Base-by-base conservation (phyloP, 2,329 filamentous ascomycete genomes). In the Paracamarosporium sp. region DNA sequence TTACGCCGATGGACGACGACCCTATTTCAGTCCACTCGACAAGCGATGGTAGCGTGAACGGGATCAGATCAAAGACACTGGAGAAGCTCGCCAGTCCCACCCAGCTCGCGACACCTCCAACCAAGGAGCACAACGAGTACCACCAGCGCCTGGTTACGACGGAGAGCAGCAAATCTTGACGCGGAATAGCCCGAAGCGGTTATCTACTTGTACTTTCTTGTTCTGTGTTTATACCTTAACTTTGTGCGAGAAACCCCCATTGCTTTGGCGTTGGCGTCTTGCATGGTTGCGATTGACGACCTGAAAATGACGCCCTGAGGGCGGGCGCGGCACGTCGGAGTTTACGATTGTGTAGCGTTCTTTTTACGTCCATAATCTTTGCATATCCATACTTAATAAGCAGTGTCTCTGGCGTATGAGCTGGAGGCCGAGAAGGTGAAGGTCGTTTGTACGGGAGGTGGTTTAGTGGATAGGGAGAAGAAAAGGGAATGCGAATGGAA, bases 61-160 rank as follows among this genome's bases (percentile, higher is more conserved):
- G 47, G 15, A n/a, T 47, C 31, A 64, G 55, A 50, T 55, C 35
- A 59, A 74, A 57, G 68, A 64, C 41, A 17, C n/a, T 55, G 35
- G 62, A 61, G 33, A 40, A 55, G 57, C 22, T 61, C 56, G 62
- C 20, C 20, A 78, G 76, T 52, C 76, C 78, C 9, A 73, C 73
- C 63, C 80, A 82, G 60, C 76, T 80, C 22, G 80, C 80, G 4
- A 83, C 80, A 9, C 81, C 75, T 13, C 72, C 73, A 4, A 76
- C 72, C 11, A 76, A 75, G 41, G 69, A 69, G 41, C 61, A 71
- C 36, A 57, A 57, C 22, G 36, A 47, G 12, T 57, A 43, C 28
- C 48, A 51, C 11, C 46, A 52, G 46, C 41, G 27, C 9, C 9
- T 13, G 20, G 20, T 55, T 28, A 25, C 40, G 7, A 48, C 51